These are phyloP conservation scores for Pythium biforme DNA, from an alignment of 352 stramenopile genomes.

Conservation along the genomic window DNA sequence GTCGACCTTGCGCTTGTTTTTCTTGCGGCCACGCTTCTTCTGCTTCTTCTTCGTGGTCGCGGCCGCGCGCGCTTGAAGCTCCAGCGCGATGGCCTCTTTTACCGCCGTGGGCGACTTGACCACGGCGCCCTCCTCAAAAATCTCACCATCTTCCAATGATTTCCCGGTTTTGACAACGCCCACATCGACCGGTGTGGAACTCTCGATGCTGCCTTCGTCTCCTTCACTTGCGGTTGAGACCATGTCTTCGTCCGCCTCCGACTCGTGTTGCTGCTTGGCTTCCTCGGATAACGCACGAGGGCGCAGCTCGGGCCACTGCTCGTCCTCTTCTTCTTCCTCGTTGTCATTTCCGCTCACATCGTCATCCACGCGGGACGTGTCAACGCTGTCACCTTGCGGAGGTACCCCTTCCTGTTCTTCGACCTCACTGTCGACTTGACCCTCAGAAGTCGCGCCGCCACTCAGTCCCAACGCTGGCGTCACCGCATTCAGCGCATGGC, in stretches of 20 bases:
- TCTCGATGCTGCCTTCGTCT: constrained; percentile 1
- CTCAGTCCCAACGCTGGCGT: neutral
- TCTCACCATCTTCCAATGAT: constrained; percentile 68
- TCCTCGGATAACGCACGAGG: neutral
- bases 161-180: constrained; percentile 12
- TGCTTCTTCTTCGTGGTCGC: constrained; percentile 44
- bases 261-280: constrained; percentile 1
- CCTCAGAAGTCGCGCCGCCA: neutral
- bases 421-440: too few relatives aligned
- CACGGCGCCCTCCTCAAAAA: constrained; percentile 59
- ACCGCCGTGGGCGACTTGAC: constrained; percentile 36
- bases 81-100: constrained; percentile 39
- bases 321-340: constrained; percentile 23
- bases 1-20: constrained; percentile 69
- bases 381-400: too few relatives aligned
- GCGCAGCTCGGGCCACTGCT: constrained; percentile 39
- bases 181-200: neutral
- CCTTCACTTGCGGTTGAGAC: neutral
- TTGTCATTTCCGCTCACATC: constrained; percentile 8
- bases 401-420: too few relatives aligned
- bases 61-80: constrained; percentile 22
- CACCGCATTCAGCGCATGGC: neutral
- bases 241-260: constrained; percentile 8
- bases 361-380: neutral
- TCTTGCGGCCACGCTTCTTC: constrained; percentile 80